phyloP scores from a whole-genome alignment of 2,329 filamentous ascomycete species.

The Cytospora paraplurivora region DNA sequence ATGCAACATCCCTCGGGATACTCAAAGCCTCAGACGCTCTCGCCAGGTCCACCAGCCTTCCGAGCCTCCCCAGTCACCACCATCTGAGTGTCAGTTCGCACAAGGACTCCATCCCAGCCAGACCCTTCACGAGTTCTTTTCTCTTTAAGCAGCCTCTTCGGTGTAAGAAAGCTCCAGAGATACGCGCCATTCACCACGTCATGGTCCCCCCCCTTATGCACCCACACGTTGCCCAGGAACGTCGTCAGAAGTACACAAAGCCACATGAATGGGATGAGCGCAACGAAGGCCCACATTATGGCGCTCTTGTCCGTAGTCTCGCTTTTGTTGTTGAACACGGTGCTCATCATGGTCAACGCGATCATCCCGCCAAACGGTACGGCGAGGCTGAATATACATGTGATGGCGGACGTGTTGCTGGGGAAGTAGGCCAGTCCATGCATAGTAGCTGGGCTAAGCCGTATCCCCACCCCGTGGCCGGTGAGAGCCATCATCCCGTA shows the following conservation, averaged over 20 bases:
- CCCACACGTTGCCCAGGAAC: slow-evolving; percentile 40
- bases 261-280: slow-evolving; percentile 61
- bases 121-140: slow-evolving; percentile 27
- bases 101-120: not conserved
- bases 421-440: slow-evolving; percentile 66
- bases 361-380: slow-evolving; percentile 66
- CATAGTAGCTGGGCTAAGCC: slow-evolving; percentile 64
- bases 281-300: slow-evolving; percentile 67
- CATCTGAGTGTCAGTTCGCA: not conserved
- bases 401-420: slow-evolving; percentile 57
- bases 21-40: not conserved
- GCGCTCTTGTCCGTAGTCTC: slow-evolving; percentile 45
- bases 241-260: slow-evolving; percentile 36
- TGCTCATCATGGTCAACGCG: slow-evolving; percentile 67
- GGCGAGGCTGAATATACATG: slow-evolving; percentile 61
- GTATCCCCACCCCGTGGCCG: slow-evolving; percentile 63
- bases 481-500: slow-evolving; percentile 69
- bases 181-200: slow-evolving; percentile 33
- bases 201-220: slow-evolving; percentile 34
- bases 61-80: not conserved
- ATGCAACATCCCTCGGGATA: no score
- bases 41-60: not conserved
- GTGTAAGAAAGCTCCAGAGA: slow-evolving; percentile 30
- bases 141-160: slow-evolving; percentile 28
- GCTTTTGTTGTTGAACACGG: slow-evolving; percentile 64